Percentiles rank a stretch among this genome's conserved stretches.
phyloP scores from a whole-genome alignment of 305 asterid genomes.

The Galium porrigens region DNA sequence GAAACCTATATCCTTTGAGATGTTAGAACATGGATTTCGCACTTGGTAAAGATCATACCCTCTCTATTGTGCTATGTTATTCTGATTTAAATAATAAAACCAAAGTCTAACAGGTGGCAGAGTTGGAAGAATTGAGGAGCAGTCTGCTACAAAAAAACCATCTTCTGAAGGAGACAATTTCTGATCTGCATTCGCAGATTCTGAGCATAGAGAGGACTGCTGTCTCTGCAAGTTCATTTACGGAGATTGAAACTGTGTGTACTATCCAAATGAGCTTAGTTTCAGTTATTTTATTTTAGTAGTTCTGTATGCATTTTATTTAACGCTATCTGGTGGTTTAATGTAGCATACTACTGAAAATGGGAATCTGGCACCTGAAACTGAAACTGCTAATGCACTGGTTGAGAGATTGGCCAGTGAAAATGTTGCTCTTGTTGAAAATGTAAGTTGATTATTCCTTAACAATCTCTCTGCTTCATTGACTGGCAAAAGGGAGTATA shows the following conservation, averaged over 20 bases:
- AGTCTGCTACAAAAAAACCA: constrained; percentile 38
- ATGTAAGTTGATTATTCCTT: constrained; percentile 25
- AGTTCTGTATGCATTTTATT: background rate
- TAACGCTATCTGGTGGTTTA: constrained; percentile 6
- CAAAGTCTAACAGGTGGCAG: constrained; percentile 53
- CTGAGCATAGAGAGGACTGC: constrained; percentile 33
- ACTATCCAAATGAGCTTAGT: background rate
- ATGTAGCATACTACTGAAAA: constrained; percentile 37
- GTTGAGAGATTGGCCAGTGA: constrained; percentile 40
- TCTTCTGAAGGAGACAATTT: constrained; percentile 29
- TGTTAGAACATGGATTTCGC: background rate
- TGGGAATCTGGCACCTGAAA: constrained; percentile 29
- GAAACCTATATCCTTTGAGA: background rate
- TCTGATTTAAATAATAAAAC: constrained; percentile 39
- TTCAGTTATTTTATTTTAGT: background rate
- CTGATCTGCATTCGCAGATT: constrained; percentile 36
- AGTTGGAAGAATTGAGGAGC: constrained; percentile 45
- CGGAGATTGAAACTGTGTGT: constrained; percentile 30
- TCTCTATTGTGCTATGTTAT: background rate
- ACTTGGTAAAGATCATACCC: constrained; percentile 6
- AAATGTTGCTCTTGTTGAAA: constrained; percentile 49
- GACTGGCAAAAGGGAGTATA: background rate
- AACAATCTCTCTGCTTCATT: background rate
- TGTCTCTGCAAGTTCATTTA: constrained; percentile 21
- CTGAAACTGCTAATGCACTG: constrained; percentile 33